Evolutionary conservation across 768 basidiomycete species (phyloP).

Genomic region (Pulveroboletus sp.): DNA sequence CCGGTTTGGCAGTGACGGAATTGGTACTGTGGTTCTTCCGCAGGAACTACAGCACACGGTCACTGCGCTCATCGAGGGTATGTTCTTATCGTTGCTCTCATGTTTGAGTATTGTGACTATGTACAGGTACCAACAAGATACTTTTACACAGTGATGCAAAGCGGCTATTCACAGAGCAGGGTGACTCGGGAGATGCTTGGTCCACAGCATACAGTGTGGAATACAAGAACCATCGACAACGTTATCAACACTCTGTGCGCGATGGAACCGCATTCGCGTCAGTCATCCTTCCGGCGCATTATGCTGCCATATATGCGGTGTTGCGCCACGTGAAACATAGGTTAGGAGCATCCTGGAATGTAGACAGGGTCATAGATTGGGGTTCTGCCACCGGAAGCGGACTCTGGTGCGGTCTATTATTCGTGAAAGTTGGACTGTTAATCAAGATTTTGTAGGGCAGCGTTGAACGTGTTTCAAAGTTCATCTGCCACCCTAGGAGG

Average conservation of each 20-base stretch:
- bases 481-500: constrained; percentile 26
- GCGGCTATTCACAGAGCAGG: constrained; percentile 56
- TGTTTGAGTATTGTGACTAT: constrained; percentile 9
- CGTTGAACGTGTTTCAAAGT: constrained; percentile 61
- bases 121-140: constrained; percentile 59
- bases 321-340: constrained; percentile 64
- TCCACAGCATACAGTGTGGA: constrained; percentile 49
- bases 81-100: constrained; percentile 12
- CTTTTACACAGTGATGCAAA: constrained; percentile 67
- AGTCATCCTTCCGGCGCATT: constrained; percentile 83
- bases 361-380: constrained; percentile 75
- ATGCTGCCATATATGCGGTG: constrained; percentile 76
- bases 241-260: constrained; percentile 55
- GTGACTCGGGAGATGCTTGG: constrained; percentile 44
- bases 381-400: constrained; percentile 81
- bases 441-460: constrained; percentile 50
- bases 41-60: constrained; percentile 69
- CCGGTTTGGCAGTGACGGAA: constrained; percentile 67
- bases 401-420: constrained; percentile 58
- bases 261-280: constrained; percentile 86
- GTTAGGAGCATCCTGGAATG: constrained; percentile 58
- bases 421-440: constrained; percentile 3
- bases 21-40: constrained; percentile 73
- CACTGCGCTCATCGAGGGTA: constrained; percentile 64
- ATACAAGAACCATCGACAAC: constrained; percentile 62